phyloP scores from a whole-genome alignment of 2,329 filamentous ascomycete genomes.

The Ophiostoma angusticollis region DNA sequence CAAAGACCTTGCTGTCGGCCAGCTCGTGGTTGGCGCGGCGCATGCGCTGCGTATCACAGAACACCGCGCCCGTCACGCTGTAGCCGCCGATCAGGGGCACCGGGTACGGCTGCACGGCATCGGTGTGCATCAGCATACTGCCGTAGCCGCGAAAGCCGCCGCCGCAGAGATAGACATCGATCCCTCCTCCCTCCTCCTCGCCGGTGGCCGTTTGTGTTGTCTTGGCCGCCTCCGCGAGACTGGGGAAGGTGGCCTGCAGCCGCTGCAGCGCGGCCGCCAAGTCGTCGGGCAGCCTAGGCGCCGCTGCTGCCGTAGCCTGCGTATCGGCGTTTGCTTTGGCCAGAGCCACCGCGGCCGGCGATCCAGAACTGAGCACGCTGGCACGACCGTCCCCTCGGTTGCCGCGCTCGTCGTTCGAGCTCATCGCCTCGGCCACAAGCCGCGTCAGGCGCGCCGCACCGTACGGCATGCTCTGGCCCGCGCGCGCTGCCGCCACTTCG shows the following conservation, averaged over 20 bases:
- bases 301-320: conserved; percentile 32
- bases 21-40: conserved; percentile 35
- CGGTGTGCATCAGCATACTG: conserved; percentile 72
- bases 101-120: conserved; percentile 63
- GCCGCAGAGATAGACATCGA: conserved; percentile 74
- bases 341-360: too few relatives aligned
- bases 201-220: conserved; percentile 21
- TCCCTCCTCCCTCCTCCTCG: too few relatives aligned
- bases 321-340: conserved; percentile 21
- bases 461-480: conserved; percentile 46
- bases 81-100: conserved; percentile 76
- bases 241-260: conserved; percentile 35
- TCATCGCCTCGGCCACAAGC: conserved; percentile 22
- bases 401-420: not conserved
- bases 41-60: conserved; percentile 42
- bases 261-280: conserved; percentile 48
- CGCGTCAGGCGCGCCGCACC: conserved; percentile 45
- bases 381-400: not conserved
- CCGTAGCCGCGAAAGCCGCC: conserved; percentile 87
- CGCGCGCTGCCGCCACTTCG: conserved; percentile 38
- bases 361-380: too few relatives aligned
- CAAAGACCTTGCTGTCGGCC: conserved; percentile 49
- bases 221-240: conserved; percentile 31
- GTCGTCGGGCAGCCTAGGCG: conserved; percentile 40
- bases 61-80: conserved; percentile 46